Base-by-base conservation (phyloP, 768 basidiomycete genomes). In the Amanita pallidorosea region DNA sequence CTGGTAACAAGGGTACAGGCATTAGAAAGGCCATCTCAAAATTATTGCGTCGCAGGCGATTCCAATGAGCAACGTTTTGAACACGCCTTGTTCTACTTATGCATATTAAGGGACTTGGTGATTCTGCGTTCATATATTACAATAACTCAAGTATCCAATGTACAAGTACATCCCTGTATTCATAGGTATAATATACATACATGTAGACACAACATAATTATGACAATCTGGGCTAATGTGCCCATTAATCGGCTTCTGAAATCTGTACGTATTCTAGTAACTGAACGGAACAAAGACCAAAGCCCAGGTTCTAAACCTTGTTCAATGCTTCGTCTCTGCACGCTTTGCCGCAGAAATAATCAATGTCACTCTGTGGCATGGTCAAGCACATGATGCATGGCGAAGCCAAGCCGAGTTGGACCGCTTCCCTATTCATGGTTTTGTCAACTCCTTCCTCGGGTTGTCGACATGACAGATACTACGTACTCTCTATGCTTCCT, bases 361-460 rank as follows among this genome's bases (percentile, higher is more conserved):
- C 80, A 4, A 60, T 66, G 35, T 70, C 70, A 51, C 75, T 73
- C 60, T 84, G 81, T 18, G 82, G 82, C 53, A 75, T 66, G 37
- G 65, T 68, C 57, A 79, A 63, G 57, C 82, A 85, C 79, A 83
- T 77, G 57, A 85, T 81, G 55, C 82, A 83, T 8, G 76, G 71
- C 12, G 68, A 59, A 31, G 66, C 74, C 31, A 81, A 56, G 25
- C 80, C 77, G 15, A 70, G 63, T 13, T 60, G 63, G 11, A 83
- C 80, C 1, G 80, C 80, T 58, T 83, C 79, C 63, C 82, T 83
- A 53, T 45, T 35, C 49, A 34, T 7, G 56, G n/a, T n/a, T 37
- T 35, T 29, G 29, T 49, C 9, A 45, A 18, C 45, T 17, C 44
- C 20, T 47, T 36, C 12, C 23, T 9, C 27, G 12, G n/a, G 47